Base-by-base conservation (phyloP, 371 early-diverging fungal species). In the Rhizopus arrhizus region DNA sequence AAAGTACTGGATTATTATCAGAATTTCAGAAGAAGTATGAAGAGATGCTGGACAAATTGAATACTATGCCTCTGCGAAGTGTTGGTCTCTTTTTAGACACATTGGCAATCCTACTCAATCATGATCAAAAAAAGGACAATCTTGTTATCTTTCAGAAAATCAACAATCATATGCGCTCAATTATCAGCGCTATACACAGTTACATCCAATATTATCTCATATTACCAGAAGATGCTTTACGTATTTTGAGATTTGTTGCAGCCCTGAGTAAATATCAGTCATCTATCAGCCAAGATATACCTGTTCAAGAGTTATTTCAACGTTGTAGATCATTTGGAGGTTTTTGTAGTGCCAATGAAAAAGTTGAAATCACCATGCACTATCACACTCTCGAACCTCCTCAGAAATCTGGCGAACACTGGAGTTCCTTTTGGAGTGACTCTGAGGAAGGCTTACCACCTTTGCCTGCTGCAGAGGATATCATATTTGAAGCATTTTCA, bases 11-110 rank as follows among this genome's bases (percentile, higher is more conserved):
- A 8, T 11, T 38, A 13, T 38, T 38, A 13, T 13, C 40, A 38
- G 13, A 38, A 5, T 38, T 38, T 13, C 13, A 11, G 40, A 13
- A 38, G 13, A 38, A 11, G 40, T 38, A 38, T 38, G 40, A 38
- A 38, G 13, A 38, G 13, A 11, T 38, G 40, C 13, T 38, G 13
- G 11, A 8, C 40, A 38, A 38, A 13, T 11, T 38, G 40, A 38
- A 2, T 8, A 11, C 13, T 38, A 38, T 38, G 40, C 40, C 60
- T 2, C n/a, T 28, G 5, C 62, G 73, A 6, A 65, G 61, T 0
- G 61, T 72, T 43, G 51, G 53, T 1, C 48, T 56, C n/a, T 40
- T 75, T 0, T 40, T 75, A 4, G 47, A 65, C 4, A 46, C 56
- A 3, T 34, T 75, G 9, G 36, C 38, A 1, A 43, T 53, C 5